A percentile compares a stretch with the other conserved stretches of the same genome.
These are phyloP conservation scores for Talaromyces ruber DNA, from an alignment of 495 filamentous ascomycete species.

Conservation along the genomic window DNA sequence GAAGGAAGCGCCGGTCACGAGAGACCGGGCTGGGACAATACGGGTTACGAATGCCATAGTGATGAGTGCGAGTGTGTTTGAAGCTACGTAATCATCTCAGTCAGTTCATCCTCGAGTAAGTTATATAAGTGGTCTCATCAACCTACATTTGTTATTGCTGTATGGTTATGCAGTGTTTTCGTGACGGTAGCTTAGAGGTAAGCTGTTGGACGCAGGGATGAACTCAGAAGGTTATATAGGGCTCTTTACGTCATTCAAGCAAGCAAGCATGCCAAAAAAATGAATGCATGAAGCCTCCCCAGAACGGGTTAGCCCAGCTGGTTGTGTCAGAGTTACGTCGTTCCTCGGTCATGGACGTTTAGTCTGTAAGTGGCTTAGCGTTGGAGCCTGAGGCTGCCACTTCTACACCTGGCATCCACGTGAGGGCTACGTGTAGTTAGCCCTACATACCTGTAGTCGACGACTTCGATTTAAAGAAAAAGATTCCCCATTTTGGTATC, in stretches of 20 bases:
- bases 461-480: no score
- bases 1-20: neutral
- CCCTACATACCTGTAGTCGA: no score
- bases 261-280: neutral
- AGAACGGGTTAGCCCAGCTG: neutral
- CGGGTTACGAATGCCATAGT: conserved; percentile 22
- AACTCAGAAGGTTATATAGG: neutral
- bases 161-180: neutral
- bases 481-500: no score
- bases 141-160: neutral
- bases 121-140: neutral
- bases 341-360: neutral
- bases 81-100: neutral
- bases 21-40: conserved; percentile 14
- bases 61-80: neutral
- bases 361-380: neutral
- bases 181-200: neutral
- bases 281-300: neutral
- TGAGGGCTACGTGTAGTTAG: no score
- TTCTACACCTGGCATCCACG: neutral
- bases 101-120: neutral
- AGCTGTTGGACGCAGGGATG: neutral
- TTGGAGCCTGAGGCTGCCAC: neutral
- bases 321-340: conserved; percentile 4
- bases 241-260: neutral